Evolutionary conservation across 495 filamentous ascomycete species (phyloP), one percentile per base, ranked within the genome.

Genomic region (Neurospora sp.): DNA sequence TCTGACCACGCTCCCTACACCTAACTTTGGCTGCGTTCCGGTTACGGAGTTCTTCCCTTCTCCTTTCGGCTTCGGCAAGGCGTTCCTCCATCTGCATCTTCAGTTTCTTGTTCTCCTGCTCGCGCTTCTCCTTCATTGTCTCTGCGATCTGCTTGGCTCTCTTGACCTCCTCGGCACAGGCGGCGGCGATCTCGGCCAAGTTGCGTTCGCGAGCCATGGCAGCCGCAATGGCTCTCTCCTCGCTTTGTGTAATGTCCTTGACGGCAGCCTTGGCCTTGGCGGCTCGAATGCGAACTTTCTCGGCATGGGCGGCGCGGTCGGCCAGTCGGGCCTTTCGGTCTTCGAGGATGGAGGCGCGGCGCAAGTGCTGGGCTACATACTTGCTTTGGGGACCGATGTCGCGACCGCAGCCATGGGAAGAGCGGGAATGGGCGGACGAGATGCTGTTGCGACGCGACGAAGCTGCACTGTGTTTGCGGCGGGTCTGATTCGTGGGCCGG

Each of bases 161-260:
- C 76, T 92, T 92, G 68, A 99, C 96, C 82, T 99, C 96, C 79
- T 94, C 95, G 70, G 96, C 95, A 79, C 96, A 98, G 77, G 90
- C 90, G 44, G 95, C 96, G 12, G 94, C 92, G 38, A 98, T 97
- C 80, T 97, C 94, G 0, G 94, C 96, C 31, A 99, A 81, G 69
- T 97, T 92, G 76, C 92, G 92, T 84, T 98, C 93, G 48, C 96
- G 89, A 22, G 94, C 91, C 74, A 96, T 89, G 69, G 96, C 91
- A 5, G 96, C 96, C n/a, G 94, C 94, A 73, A 97, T 78, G 2
- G 93, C 94, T 75, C 91, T 84, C 82, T 96, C 93, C 81, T 98
- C 93, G 74, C 89, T 88, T 79, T 90, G 89, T 53, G 74, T 86
- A 44, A 77, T 86, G 71, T 83, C 84, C 46, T 88, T 87, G 20